Evolutionary conservation across 2,329 filamentous ascomycete genomes (phyloP), one percentile per base, ranked within the genome.

Genomic region (Madurella fahalii): DNA sequence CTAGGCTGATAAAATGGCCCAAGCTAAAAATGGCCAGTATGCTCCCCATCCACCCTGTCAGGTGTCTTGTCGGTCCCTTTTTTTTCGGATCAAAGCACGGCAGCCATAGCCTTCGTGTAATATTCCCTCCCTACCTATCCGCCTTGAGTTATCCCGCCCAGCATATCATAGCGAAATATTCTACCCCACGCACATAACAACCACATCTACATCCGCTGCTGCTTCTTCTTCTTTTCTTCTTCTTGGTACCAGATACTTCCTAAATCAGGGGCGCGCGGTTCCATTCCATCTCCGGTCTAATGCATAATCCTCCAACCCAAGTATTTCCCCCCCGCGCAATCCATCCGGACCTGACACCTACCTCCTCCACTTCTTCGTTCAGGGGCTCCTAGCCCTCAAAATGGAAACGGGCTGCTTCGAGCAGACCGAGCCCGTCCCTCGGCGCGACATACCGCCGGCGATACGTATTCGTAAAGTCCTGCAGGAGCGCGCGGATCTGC

Each of bases 401-500:
- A 64, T 89, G 87, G 75, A 97, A 97, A 60, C 89, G 84, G 18
- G 87, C 84, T 20, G 91, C 90, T 73, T 96, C 91, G 54, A 97
- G 75, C 67, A 90, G 82, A 3, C 93, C 93, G 41, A 97, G 76
- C 1, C 93, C 93, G 68, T 97, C 93, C 57, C 93, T 78, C 7
- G 94, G 94, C n/a, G 94, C 93, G 45, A 99, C 89, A 67, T 99
- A 96, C 59, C 95, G 82, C 67, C 95, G 81, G 48, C 95, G 84
- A 71, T 99, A 99, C 31, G 86, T 89, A 69, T 93, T 95, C 20
- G 94, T 97, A 69, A 99, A 99, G 72, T 99, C 95, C 73, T 97
- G 94, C 54, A 99, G 79, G 34, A 96, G 78, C 25, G 83, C 85
- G 39, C 93, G 82, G 51, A 96, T 90, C 73, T 91, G 91, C 55